Base-by-base conservation (phyloP, 768 basidiomycete genomes). In the Lentinula sp. region DNA sequence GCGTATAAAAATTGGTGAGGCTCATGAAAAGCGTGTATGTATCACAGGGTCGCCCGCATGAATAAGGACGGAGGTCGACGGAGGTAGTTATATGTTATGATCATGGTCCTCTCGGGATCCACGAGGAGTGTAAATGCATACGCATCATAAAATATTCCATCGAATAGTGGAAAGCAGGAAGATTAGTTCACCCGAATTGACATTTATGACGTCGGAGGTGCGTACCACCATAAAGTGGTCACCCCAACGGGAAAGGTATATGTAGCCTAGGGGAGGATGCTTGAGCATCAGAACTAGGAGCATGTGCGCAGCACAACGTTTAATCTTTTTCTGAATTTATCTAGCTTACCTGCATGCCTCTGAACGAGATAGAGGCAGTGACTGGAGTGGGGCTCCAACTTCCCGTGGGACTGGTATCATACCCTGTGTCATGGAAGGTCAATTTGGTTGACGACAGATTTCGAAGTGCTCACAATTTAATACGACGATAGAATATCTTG, bases 201-300 rank as follows among this genome's bases (percentile, higher is more conserved):
- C 13, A 13, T 9, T 55, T 16, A 55, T 58, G 57, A 48, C 43
- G 60, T 56, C 20, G 60, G 16, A 18, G 60, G 53, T 61, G 61
- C 65, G 46, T 66, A 64, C 65, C 65, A 66, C 33, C 59, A 64
- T 6, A 64, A 50, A 0, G 63, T 64, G 1, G 63, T 63, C 8
- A 83, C 76, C 36, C 83, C 83, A 52, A 83, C 79, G 12, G 81
- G 81, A 71, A 84, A 84, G 23, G 79, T 82, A 68, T 81, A 80
- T 7, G 70, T 72, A 20, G 82, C 75, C 79, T 16, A 10, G 16
- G 12, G 35, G 20, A 13, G 18, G 5, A 37, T 37, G n/a, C 4
- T 9, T 53, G 32, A 35, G 32, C 15, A 52, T 52, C 32, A 32
- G 23, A 46, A 7, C 7, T 50, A 23, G 48, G 23, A 50, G 58